Conservation (phyloP, 495 filamentous ascomycete genomes). For the Daldinia concentrica region DNA sequence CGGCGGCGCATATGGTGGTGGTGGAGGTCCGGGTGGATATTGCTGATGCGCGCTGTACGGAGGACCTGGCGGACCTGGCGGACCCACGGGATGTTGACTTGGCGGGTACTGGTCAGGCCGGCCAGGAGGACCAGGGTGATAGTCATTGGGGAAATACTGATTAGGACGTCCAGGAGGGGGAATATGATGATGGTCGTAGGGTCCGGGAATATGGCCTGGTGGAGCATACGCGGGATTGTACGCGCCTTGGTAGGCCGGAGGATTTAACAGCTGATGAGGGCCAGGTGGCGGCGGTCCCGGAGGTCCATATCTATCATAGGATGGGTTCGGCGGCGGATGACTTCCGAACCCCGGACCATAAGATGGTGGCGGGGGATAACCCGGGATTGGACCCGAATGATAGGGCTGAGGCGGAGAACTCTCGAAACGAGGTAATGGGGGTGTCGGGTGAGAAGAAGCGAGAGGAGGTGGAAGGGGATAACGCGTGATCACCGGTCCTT, state of each 20-base stretch:
- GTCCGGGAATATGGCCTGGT: conserved; percentile 28
- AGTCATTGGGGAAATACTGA: conserved; percentile 24
- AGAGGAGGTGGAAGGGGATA: conserved; percentile 49
- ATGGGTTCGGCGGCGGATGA: conserved; percentile 36
- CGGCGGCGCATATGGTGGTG: conserved; percentile 40
- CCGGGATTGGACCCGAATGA: conserved; percentile 45
- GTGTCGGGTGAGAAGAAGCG: conserved; percentile 35
- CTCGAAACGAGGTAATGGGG: conserved; percentile 36
- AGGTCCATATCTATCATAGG: conserved; percentile 38
- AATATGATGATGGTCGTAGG: conserved; percentile 29
- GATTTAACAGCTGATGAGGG: conserved; percentile 44
- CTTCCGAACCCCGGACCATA: conserved; percentile 40
- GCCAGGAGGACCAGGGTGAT: conserved; percentile 24
- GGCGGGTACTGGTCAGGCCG: conserved; percentile 28
- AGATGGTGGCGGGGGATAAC: conserved; percentile 39
- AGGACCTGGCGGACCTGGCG: conserved; percentile 17
- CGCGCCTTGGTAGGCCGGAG: conserved; percentile 45
- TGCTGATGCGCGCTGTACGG: conserved; percentile 33
- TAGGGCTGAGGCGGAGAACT: conserved; percentile 46
- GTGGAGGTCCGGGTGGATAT: conserved; percentile 34
- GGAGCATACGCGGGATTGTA: conserved; percentile 39
- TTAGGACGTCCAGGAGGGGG: conserved; percentile 29
- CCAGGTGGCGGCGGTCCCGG: conserved; percentile 39
- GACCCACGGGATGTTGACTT: conserved; percentile 17
- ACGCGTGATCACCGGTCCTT: conserved; percentile 55